These are phyloP conservation scores for Camellia japonica DNA, from an alignment of 148 eudicot species.

Conservation along the genomic window DNA sequence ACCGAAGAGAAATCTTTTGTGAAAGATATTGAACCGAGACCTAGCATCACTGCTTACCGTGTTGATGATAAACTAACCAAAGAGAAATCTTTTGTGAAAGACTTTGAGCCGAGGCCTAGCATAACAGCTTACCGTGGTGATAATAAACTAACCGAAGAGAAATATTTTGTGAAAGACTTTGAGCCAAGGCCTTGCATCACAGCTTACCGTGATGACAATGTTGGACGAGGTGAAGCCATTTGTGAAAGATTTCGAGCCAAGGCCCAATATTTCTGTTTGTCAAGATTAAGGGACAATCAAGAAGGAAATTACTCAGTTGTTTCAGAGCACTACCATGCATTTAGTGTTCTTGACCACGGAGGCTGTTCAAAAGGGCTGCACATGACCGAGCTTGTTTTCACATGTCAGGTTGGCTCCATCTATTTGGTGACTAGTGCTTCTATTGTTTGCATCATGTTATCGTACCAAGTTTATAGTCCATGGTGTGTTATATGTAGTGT, in stretches of 20 bases:
- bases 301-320: too few relatives aligned
- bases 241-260: constrained; percentile 16
- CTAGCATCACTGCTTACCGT: constrained; percentile 15
- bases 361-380: too few relatives aligned
- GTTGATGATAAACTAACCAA: background rate
- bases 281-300: background rate
- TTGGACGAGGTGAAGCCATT: background rate
- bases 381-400: too few relatives aligned
- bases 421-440: too few relatives aligned
- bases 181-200: constrained; percentile 11
- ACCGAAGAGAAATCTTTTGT: constrained; percentile 16
- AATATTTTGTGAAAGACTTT: constrained; percentile 11
- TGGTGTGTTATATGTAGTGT: background rate
- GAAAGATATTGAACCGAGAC: constrained; percentile 36
- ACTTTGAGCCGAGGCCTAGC: constrained; percentile 31
- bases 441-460: too few relatives aligned
- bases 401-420: too few relatives aligned
- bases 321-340: too few relatives aligned
- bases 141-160: background rate
- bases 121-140: constrained; percentile 6
- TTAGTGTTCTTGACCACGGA: too few relatives aligned
- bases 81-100: background rate
- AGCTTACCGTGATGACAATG: background rate
- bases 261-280: constrained; percentile 13
- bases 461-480: background rate